Evolutionary conservation across 306 rosid species (phyloP), one percentile per base, ranked within the genome.

Genomic region (Argentina anserina): DNA sequence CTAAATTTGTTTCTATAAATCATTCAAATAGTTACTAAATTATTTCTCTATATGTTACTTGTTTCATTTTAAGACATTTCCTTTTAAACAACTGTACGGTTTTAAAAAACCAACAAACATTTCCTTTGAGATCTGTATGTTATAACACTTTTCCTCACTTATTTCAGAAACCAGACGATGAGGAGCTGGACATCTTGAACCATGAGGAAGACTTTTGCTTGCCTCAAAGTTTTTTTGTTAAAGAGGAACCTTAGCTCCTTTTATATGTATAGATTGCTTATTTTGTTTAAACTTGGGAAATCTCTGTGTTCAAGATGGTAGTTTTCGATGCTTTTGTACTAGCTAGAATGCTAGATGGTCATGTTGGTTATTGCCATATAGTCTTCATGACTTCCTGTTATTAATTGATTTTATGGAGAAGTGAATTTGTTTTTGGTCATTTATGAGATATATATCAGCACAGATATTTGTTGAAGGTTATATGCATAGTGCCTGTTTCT

Each of bases 131-230:
- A 18, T 18, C 53, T 52, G 31, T 75, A 23, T 23, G 56, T 71
- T 65, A 61, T 80, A 50, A 21, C 58, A 65, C 17, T 60, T 43
- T 31, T 46, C 36, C 36, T 18, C 62, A 42, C 49, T 36, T 26
- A 53, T 76, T 66, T 65, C 87, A 95, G 99, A 95, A 95, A 84
- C 77, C 99, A 64, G 97, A 95, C 7, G 99, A 95, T 1, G 99
- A 95, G 31, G 97, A 95, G 58, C 65, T 69, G 34, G 97, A 91
- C 21, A 49, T 89, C 77, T 83, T 95, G 79, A 87, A 84, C 76
- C 89, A 78, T 18, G 96, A 91, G 81, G 97, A 91, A 83, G 97
- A 91, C 62, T 95, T 95, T 79, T 78, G 81, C 84, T 81, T 95
- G 85, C 99, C 99, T 42, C 90, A 80, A 45, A 90, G 84, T 80